These are phyloP conservation scores for Exophiala viscosa DNA, from an alignment of 2,329 filamentous ascomycete species.

Conservation along the genomic window DNA sequence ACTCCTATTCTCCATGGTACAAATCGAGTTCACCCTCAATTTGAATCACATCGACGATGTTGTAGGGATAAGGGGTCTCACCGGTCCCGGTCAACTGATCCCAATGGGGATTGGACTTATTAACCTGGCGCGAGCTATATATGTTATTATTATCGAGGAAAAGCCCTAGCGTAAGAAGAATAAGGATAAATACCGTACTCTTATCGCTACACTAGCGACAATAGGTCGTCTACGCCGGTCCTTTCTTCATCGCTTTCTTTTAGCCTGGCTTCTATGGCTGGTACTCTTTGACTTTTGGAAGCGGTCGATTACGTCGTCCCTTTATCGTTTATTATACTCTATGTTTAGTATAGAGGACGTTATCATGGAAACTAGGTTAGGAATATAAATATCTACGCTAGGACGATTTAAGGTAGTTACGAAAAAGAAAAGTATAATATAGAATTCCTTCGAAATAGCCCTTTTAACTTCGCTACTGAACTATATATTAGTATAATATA, in stretches of 20 bases:
- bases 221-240: background rate
- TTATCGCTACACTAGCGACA: background rate
- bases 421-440: too few species aligned
- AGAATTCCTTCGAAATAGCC: too few species aligned
- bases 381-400: too few species aligned
- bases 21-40: slow-evolving; percentile 20
- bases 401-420: too few species aligned
- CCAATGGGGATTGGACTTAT: slow-evolving; percentile 10
- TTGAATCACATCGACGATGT: slow-evolving; percentile 17
- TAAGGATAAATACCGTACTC: background rate
- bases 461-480: too few species aligned
- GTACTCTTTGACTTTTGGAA: slow-evolving; percentile 7
- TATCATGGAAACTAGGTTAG: background rate
- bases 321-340: background rate
- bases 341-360: background rate
- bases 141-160: background rate
- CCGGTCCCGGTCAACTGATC: slow-evolving; percentile 11
- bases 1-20: slow-evolving; percentile 6
- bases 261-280: slow-evolving; percentile 15
- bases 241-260: slow-evolving; percentile 6
- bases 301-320: slow-evolving; percentile 2
- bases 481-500: too few species aligned
- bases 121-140: slow-evolving; percentile 7
- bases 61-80: background rate
- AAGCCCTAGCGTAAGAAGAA: background rate